phyloP scores from a whole-genome alignment of 1,139 yeast species.

The Yamadazyma buinensis region DNA sequence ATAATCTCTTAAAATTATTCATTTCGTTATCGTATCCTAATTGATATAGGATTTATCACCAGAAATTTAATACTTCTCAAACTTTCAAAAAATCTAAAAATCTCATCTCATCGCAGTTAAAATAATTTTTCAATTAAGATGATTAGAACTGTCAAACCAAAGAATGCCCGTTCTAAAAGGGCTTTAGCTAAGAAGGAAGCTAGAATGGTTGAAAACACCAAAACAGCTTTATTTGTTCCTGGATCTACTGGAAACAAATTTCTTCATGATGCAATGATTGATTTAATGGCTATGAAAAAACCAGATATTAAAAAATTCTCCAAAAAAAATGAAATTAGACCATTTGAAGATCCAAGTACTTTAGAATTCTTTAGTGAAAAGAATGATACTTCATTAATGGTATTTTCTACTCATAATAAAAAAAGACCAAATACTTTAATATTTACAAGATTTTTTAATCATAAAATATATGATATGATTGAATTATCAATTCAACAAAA shows the following conservation, averaged over 20 bases:
- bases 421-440: conserved; percentile 92
- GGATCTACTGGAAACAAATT: conserved; percentile 79
- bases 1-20: too few species aligned
- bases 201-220: conserved; percentile 84
- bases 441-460: conserved; percentile 85
- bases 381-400: conserved; percentile 84
- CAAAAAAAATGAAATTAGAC: conserved; percentile 84
- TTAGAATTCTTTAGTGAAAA: conserved; percentile 92
- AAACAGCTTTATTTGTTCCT: conserved; percentile 86
- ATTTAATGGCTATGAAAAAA: conserved; percentile 85
- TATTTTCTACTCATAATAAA: conserved; percentile 79
- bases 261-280: conserved; percentile 86
- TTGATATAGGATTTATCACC: too few species aligned
- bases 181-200: conserved; percentile 88
- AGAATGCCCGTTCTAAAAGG: conserved; percentile 94
- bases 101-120: conserved; percentile 7
- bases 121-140: conserved; percentile 3
- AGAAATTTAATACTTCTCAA: too few species aligned
- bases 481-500: conserved; percentile 75
- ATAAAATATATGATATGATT: conserved; percentile 88
- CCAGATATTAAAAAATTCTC: conserved; percentile 86
- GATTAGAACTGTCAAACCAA: conserved; percentile 47
- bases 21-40: too few species aligned
- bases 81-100: too few species aligned
- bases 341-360: conserved; percentile 87